Conservation (phyloP, 2,329 filamentous ascomycete species). For the Phoma sp. region DNA sequence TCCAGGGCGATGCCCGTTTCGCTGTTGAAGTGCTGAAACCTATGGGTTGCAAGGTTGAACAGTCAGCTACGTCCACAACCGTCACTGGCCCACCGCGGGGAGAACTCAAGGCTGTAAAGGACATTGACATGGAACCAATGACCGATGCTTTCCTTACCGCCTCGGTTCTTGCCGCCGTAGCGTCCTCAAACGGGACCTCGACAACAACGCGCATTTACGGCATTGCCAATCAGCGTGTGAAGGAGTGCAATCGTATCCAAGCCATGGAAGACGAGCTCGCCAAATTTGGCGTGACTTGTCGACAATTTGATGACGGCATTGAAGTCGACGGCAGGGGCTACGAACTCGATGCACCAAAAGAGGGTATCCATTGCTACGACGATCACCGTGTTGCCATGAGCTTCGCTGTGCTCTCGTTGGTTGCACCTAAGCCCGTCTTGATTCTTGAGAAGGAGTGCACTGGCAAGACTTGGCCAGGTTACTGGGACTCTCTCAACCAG, state of each 20-base stretch:
- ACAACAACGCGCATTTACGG: conserved; percentile 82
- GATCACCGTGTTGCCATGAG: conserved; percentile 99
- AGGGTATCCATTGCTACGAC: conserved; percentile 88
- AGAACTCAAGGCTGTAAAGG: conserved; percentile 72
- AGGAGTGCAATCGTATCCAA: conserved; percentile 95
- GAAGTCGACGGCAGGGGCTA: conserved; percentile 67
- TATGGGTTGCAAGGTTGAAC: conserved; percentile 92
- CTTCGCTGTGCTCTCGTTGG: conserved; percentile 84
- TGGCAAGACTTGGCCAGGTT: conserved; percentile 97
- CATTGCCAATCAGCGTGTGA: conserved; percentile 96
- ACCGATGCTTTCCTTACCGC: conserved; percentile 97
- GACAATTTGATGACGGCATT: conserved; percentile 94
- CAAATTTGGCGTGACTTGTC: conserved; percentile 87
- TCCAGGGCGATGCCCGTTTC: conserved; percentile 95
- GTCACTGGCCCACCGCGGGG: conserved; percentile 86
- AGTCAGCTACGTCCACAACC: conserved; percentile 84
- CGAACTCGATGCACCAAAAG: conserved; percentile 57
- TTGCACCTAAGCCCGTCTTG: conserved; percentile 72
- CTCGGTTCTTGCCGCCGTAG: conserved; percentile 88
- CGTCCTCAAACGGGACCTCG: conserved; percentile 67
- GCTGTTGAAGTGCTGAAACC: conserved; percentile 86
- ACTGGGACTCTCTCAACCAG: conserved; percentile 89
- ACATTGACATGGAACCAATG: conserved; percentile 99
- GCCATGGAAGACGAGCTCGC: conserved; percentile 95
- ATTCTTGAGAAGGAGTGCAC: conserved; percentile 91